Evolutionary conservation across 2,329 filamentous ascomycete genomes (phyloP), one percentile per base, ranked within the genome.

Genomic region (Metarhizium humberi): DNA sequence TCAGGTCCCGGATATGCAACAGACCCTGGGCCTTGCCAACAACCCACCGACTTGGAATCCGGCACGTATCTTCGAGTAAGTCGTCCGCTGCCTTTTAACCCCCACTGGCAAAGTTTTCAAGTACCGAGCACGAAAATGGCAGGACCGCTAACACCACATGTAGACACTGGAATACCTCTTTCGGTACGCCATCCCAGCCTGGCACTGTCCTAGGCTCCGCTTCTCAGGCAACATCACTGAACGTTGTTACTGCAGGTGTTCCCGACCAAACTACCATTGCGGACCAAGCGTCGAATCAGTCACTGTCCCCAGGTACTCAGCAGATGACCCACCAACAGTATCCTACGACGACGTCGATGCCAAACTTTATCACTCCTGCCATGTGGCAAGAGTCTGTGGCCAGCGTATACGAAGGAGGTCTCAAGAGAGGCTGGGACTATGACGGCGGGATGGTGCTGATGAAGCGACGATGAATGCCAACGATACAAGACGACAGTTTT

Each of bases 91-190:
- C 25, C 25, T 5, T 30, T 20, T 3, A 16, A 42, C 40, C 3
- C n/a, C 42, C 38, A 16, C 8, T 16, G 38, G 13, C 38, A 14
- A 16, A 11, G 38, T 2, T 40, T 16, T 40, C 38, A 40, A 13
- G 11, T 13, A 40, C 38, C 25, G 1, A 25, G 25, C 25, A 25
- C 25, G 25, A 25, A 11, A 40, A 40, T 40, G 7, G 6, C 42
- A 45, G 20, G 42, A 45, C 14, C 13, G 50, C 47, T 53, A 29
- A 53, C n/a, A 25, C 6, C 13, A 38, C n/a, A 29, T 45, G 5
- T 55, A 95, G 92, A 71, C 90, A 96, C 77, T 97, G 92, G 92
- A 92, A 95, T 71, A 86, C 88, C 66, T 92, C 92, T 61, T 97
- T 96, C 75, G 89, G 90, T 77, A 88, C 86, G 70, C 84, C 82